phyloP scores from a whole-genome alignment of 2,329 filamentous ascomycete genomes.

The Torrubiella hemipterigena region DNA sequence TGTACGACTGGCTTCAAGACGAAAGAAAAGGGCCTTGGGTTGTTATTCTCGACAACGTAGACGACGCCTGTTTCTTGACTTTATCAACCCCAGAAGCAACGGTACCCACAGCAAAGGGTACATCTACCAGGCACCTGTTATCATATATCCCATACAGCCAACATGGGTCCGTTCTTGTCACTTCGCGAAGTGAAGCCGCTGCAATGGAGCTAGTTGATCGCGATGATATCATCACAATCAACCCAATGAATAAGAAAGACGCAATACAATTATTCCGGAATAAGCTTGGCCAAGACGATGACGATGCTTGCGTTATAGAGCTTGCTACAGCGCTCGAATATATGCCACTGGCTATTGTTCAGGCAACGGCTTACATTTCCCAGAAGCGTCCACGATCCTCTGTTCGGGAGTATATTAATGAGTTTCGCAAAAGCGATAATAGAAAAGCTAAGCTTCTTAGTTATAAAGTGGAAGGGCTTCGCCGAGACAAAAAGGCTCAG shows the following conservation, averaged over 20 bases:
- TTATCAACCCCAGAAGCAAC: background rate
- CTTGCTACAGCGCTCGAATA: conserved; percentile 12
- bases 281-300: conserved; percentile 5
- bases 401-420: conserved; percentile 16
- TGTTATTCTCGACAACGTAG: conserved; percentile 12
- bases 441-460: conserved; percentile 14
- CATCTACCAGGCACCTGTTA: conserved; percentile 1
- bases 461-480: conserved; percentile 12
- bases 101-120: background rate
- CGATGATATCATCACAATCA: conserved; percentile 5
- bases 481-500: conserved; percentile 11
- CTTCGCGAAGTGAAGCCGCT: conserved; percentile 7
- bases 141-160: conserved; percentile 8
- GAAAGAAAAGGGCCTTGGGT: conserved; percentile 11
- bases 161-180: conserved; percentile 10
- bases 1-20: conserved; percentile 15
- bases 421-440: conserved; percentile 15
- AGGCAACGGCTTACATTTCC: conserved; percentile 18
- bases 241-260: conserved; percentile 7
- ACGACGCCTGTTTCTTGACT: conserved; percentile 6
- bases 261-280: conserved; percentile 8
- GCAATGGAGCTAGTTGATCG: conserved; percentile 7
- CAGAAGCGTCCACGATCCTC: conserved; percentile 11
- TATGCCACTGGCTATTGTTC: conserved; percentile 17
- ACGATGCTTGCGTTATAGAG: conserved; percentile 1